Evolutionary conservation across 2,329 filamentous ascomycete species (phyloP).

Genomic region (Diaporthe caulivora): DNA sequence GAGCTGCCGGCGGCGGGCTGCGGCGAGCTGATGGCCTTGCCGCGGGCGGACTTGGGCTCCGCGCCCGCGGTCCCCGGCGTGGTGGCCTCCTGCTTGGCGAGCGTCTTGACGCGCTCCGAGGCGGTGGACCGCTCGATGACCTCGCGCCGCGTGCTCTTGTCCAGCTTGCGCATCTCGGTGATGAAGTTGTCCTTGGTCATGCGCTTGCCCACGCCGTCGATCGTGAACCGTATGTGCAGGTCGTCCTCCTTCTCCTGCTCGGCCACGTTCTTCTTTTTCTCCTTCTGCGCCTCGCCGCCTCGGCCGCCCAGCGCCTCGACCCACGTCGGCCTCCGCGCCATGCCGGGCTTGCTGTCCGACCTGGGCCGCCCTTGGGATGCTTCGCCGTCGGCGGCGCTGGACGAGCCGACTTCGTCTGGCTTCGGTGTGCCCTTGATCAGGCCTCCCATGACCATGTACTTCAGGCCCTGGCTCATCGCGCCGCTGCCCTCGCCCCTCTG

Average conservation of each 20-base stretch:
- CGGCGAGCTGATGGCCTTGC: constrained; percentile 35
- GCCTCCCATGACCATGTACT: constrained; percentile 66
- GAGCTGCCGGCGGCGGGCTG: constrained; percentile 22
- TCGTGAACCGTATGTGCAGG: constrained; percentile 80
- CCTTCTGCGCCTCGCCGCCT: constrained; percentile 47
- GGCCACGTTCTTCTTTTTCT: constrained; percentile 56
- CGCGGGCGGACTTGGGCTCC: constrained; percentile 34
- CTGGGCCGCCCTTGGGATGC: constrained; percentile 5
- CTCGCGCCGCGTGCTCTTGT: constrained; percentile 71
- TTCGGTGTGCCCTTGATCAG: constrained; percentile 57
- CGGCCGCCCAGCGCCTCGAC: constrained; percentile 47
- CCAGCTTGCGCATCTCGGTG: constrained; percentile 77
- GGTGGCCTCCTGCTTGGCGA: constrained; percentile 58
- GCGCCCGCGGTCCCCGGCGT: neutral
- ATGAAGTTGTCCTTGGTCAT: constrained; percentile 88
- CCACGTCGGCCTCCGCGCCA: constrained; percentile 30
- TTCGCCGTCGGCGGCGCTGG: constrained; percentile 40
- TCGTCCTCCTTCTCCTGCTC: constrained; percentile 73
- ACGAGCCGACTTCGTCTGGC: constrained; percentile 40
- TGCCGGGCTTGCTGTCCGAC: constrained; percentile 39
- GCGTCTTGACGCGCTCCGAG: constrained; percentile 60
- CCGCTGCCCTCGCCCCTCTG: constrained; percentile 60
- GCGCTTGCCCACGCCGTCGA: constrained; percentile 77
- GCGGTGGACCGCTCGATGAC: constrained; percentile 65
- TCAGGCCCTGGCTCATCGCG: constrained; percentile 59